Evolutionary conservation across 176 grass and related monocot genomes (phyloP).

Genomic region (Pontederia paniculata): DNA sequence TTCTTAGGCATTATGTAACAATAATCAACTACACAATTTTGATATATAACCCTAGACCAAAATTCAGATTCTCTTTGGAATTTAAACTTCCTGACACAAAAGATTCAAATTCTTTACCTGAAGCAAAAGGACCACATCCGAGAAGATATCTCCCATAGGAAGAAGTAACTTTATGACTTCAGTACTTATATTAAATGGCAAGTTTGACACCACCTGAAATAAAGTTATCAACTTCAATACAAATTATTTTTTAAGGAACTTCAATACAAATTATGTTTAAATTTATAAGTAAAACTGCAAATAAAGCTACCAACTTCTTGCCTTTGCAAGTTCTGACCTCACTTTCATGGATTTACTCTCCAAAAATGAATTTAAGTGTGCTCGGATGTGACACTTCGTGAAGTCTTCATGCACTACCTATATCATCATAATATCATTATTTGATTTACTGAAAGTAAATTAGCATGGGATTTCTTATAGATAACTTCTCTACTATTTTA

Average conservation of each 20-base stretch:
- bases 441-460: neutral
- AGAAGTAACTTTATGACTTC: constrained; percentile 87
- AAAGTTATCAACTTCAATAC: constrained; percentile 11
- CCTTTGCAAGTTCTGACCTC: constrained; percentile 54
- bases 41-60: too few relatives aligned
- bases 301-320: constrained; percentile 6
- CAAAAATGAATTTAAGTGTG: constrained; percentile 65
- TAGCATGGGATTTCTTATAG: too few relatives aligned
- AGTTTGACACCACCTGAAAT: constrained; percentile 83
- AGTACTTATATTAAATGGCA: constrained; percentile 95
- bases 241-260: constrained; percentile 6
- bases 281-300: neutral
- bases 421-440: neutral
- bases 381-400: constrained; percentile 64
- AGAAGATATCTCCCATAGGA: constrained; percentile 94
- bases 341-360: constrained; percentile 24
- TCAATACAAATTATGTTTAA: too few relatives aligned
- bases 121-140: constrained; percentile 73
- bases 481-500: too few relatives aligned
- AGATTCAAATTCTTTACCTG: constrained; percentile 42
- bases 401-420: constrained; percentile 83
- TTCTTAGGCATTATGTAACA: too few relatives aligned
- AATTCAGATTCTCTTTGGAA: neutral
- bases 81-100: neutral
- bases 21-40: too few relatives aligned